Conservation (phyloP, 495 filamentous ascomycete species). For the Penicillium chermesinum region DNA sequence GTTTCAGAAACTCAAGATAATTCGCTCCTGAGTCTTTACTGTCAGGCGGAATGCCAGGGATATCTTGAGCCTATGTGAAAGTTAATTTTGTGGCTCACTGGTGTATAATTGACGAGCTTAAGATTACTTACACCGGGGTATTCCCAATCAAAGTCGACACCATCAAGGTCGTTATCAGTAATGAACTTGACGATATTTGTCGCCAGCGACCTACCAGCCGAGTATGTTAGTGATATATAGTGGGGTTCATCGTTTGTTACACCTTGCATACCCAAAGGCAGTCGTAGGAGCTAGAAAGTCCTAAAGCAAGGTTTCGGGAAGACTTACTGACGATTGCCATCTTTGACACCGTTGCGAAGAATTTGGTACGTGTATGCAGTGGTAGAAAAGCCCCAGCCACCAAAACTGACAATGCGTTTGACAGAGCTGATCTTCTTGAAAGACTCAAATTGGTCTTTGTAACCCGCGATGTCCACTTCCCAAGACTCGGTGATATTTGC, state of each 20-base stretch:
- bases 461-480: neutral
- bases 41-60: slow-evolving; percentile 31
- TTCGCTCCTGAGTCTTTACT: slow-evolving; percentile 12
- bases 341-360: too few species aligned
- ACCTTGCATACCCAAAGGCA: too few species aligned
- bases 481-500: neutral
- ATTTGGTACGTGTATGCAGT: slow-evolving; percentile 18
- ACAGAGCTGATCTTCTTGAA: neutral
- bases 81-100: too few species aligned
- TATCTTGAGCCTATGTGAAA: slow-evolving; percentile 34
- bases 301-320: too few species aligned
- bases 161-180: slow-evolving; percentile 20
- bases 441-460: neutral
- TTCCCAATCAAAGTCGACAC: slow-evolving; percentile 23
- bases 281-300: too few species aligned
- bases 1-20: slow-evolving; percentile 26
- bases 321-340: too few species aligned
- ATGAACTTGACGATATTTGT: slow-evolving; percentile 31
- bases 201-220: too few species aligned
- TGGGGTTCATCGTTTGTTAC: too few species aligned
- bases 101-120: too few species aligned
- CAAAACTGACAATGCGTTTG: slow-evolving; percentile 42
- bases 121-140: too few species aligned
- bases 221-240: too few species aligned
- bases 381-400: slow-evolving; percentile 31